Evolutionary conservation across 169 alveolate genomes (phyloP), one percentile per base, ranked within the genome.

Genomic region (Sarcocystis neurona): DNA sequence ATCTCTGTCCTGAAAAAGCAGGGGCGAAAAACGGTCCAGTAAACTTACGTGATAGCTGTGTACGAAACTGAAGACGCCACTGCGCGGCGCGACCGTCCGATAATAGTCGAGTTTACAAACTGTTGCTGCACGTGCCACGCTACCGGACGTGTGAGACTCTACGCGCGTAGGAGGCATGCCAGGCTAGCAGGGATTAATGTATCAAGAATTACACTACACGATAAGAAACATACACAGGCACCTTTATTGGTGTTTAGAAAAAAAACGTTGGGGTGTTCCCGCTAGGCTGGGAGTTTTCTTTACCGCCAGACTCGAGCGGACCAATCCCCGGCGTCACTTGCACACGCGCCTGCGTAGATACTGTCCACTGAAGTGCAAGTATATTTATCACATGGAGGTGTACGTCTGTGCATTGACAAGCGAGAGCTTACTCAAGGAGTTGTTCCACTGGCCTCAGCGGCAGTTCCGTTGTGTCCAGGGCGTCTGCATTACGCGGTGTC

Each of bases 401-500:
- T 27, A 50, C 8, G 18, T 18, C 8, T 10, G 60, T 50, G 70
- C 70, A 58, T 27, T 58, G 70, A 58, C 39, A 32, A 58, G 70
- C 39, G 70, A 4, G 70, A 32, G 70, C 82, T 72, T 39, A 72
- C 82, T 72, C 82, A 12, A 72, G 37, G 46, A 72, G 82, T 5
- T 27, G 58, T 41, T 37, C 82, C 8, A 72, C 34, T 2, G 82
- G 82, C 27, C 18, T n/a, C 34, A 43, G 56, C 34, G 82, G 82
- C 15, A 39, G 6, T 20, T 72, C 41, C 10, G 18, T 30, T 2
- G 82, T 39, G 18, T 72, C 82, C 30, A 72, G 50, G 41, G 82
- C 37, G 8, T 72, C 82, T 72, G 58, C 82, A 10, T 72, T 72
- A 23, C 32, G 6, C 5, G 84, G 91, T 63, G 78, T 68, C 66